Evolutionary conservation across 1,284 basidiomycete genomes (phyloP).

Genomic region (Naganishia liquefaciens): DNA sequence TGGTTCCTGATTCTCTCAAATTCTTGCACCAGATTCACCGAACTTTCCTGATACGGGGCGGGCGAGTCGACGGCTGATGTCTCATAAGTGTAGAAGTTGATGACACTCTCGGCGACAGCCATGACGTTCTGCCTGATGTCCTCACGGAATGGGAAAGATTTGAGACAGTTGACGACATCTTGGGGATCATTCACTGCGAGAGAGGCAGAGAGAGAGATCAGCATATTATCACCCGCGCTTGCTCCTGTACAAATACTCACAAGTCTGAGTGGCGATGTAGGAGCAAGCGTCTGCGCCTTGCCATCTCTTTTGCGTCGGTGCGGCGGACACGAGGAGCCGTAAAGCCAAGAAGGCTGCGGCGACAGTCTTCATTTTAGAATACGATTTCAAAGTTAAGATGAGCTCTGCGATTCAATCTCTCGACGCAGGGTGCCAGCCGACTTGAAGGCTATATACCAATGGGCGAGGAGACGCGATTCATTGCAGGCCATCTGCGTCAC

Average conservation of each 20-base stretch:
- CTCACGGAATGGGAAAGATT: constrained; percentile 66
- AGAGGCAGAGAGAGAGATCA: neutral
- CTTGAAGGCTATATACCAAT: neutral
- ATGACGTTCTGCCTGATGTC: constrained; percentile 63
- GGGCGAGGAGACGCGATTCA: too few species aligned
- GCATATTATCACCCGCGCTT: neutral
- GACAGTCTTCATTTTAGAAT: neutral
- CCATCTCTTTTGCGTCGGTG: constrained; percentile 17
- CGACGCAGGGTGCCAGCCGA: neutral
- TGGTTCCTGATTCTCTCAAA: constrained; percentile 59
- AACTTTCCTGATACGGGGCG: constrained; percentile 64
- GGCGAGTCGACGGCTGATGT: constrained; percentile 64
- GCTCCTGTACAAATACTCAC: neutral
- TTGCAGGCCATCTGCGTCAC: neutral
- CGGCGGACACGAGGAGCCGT: constrained; percentile 11
- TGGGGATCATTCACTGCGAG: constrained; percentile 47
- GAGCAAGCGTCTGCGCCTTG: constrained; percentile 23
- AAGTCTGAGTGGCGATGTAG: constrained; percentile 21
- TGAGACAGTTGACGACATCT: constrained; percentile 63
- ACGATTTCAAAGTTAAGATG: neutral
- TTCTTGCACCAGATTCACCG: constrained; percentile 60
- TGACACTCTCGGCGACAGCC: constrained; percentile 50
- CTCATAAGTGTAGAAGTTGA: constrained; percentile 68
- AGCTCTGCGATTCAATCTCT: too few species aligned
- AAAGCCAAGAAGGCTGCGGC: constrained; percentile 6